These are phyloP conservation scores for Paramyrothecium roridum DNA, from an alignment of 2,329 filamentous ascomycete genomes.

Conservation along the genomic window DNA sequence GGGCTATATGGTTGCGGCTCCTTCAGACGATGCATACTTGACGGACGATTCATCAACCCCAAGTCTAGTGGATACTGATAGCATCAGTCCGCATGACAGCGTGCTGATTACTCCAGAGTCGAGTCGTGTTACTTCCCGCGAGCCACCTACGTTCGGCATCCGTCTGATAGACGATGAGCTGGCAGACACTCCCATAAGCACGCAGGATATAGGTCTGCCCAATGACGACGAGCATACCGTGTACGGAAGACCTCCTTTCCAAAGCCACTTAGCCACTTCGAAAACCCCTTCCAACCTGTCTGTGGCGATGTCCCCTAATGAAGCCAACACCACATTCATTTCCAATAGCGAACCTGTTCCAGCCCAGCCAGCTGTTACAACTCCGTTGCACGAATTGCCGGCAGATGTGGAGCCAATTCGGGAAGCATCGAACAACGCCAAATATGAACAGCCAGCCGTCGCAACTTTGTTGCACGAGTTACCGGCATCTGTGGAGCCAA, in stretches of 20 bases:
- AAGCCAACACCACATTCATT: not conserved
- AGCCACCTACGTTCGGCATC: conserved; percentile 22
- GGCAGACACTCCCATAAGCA: not conserved
- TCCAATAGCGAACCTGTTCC: not conserved
- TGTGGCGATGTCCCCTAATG: not conserved
- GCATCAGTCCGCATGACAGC: conserved; percentile 23
- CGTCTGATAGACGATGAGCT: conserved; percentile 19
- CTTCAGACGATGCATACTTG: conserved; percentile 19
- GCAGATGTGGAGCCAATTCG: too few species aligned
- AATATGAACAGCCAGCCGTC: too few species aligned
- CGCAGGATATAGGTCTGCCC: not conserved
- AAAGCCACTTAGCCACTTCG: not conserved
- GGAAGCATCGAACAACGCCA: too few species aligned
- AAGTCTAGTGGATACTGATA: conserved; percentile 25
- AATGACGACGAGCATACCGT: not conserved
- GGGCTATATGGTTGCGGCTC: conserved; percentile 15
- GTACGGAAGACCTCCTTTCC: not conserved
- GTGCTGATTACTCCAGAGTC: conserved; percentile 18
- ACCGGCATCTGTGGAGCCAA: too few species aligned
- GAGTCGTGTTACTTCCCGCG: conserved; percentile 11
- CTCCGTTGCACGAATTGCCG: too few species aligned
- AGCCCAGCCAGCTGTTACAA: too few species aligned
- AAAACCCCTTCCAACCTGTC: not conserved
- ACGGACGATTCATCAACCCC: conserved; percentile 24
- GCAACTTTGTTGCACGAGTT: too few species aligned